A percentile compares a stretch with the other conserved stretches of the same genome.
Conservation (phyloP, 768 basidiomycete genomes). For the Mycena vitilis region DNA sequence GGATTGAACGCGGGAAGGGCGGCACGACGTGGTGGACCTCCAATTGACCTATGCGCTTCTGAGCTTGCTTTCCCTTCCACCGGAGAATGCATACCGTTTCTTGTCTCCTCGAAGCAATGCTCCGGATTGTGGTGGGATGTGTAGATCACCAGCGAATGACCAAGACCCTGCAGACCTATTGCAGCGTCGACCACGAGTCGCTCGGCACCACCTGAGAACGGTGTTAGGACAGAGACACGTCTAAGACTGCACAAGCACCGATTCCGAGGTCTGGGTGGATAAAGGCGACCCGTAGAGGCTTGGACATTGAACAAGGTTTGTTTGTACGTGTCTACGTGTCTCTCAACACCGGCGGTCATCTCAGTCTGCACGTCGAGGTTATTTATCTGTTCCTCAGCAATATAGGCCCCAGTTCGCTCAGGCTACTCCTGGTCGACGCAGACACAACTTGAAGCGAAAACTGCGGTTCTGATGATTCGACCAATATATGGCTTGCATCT, state of each 20-base stretch:
- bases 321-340: background rate
- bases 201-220: slow-evolving; percentile 87
- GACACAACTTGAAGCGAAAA: no score
- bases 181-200: slow-evolving; percentile 96
- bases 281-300: slow-evolving; percentile 73
- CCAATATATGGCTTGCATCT: no score
- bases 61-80: background rate
- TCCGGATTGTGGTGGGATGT: slow-evolving; percentile 91
- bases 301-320: background rate
- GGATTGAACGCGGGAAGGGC: slow-evolving; percentile 83
- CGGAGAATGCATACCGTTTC: slow-evolving; percentile 73
- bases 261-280: slow-evolving; percentile 96
- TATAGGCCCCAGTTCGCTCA: no score
- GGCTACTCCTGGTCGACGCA: no score
- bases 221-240: slow-evolving; percentile 27
- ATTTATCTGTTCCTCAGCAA: no score
- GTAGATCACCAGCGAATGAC: slow-evolving; percentile 89
- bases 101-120: slow-evolving; percentile 95
- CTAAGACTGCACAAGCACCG: slow-evolving; percentile 59
- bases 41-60: slow-evolving; percentile 73
- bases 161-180: slow-evolving; percentile 84
- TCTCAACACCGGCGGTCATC: background rate
- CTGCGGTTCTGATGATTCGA: no score
- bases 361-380: no score
- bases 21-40: slow-evolving; percentile 77